phyloP scores from a whole-genome alignment of 768 basidiomycete genomes.

The Kwoniella pini region DNA sequence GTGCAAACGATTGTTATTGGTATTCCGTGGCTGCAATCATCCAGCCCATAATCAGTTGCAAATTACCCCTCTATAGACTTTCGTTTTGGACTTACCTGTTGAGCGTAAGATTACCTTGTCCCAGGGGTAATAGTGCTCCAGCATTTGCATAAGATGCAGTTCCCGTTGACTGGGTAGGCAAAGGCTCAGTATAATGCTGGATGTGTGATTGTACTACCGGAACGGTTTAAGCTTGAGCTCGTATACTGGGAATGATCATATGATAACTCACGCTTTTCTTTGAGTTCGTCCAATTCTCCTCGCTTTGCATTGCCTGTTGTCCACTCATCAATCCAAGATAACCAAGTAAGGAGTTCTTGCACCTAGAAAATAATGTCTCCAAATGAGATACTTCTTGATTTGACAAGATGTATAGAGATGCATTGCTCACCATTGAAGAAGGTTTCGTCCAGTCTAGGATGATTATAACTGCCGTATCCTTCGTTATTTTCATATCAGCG shows the following conservation, averaged over 20 bases:
- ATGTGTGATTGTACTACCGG: constrained; percentile 76
- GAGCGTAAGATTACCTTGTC: constrained; percentile 79
- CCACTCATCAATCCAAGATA: constrained; percentile 82
- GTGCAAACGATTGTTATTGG: constrained; percentile 88
- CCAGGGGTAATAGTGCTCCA: constrained; percentile 75
- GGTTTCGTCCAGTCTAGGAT: constrained; percentile 94
- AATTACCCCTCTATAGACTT: background rate
- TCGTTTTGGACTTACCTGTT: constrained; percentile 59
- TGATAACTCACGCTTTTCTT: constrained; percentile 69
- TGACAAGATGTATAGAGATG: background rate
- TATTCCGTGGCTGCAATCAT: constrained; percentile 60
- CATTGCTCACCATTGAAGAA: constrained; percentile 70
- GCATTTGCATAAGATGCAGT: constrained; percentile 58
- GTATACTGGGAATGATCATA: background rate
- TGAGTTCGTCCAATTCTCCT: constrained; percentile 65
- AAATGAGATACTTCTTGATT: background rate
- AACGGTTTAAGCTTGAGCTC: background rate
- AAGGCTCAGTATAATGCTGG: constrained; percentile 86
- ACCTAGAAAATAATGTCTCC: constrained; percentile 16
- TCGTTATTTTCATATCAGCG: constrained; percentile 4
- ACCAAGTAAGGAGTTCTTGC: constrained; percentile 78
- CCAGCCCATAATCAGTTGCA: background rate
- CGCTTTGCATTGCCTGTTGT: constrained; percentile 58
- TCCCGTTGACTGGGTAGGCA: constrained; percentile 56
- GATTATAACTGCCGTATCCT: constrained; percentile 65